These are phyloP conservation scores for Umbelopsis ramanniana DNA, from an alignment of 192 early-diverging fungal genomes.

Conservation along the genomic window DNA sequence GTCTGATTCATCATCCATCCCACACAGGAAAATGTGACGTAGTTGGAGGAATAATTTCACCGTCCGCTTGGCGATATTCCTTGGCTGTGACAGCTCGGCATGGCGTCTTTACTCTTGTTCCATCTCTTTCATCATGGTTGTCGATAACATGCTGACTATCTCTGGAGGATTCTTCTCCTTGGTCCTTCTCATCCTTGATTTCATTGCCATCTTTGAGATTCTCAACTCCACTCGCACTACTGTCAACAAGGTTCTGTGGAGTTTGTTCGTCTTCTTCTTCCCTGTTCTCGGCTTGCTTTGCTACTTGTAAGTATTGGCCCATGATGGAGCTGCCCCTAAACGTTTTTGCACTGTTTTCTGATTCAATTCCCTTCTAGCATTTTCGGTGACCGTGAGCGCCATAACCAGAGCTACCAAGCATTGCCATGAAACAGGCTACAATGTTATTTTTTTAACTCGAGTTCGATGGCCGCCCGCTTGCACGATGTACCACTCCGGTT, in stretches of 20 bases:
- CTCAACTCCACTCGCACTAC: slow-evolving; percentile 52
- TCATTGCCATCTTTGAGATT: slow-evolving; percentile 63
- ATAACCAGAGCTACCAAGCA: slow-evolving; percentile 5
- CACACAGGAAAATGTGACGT: neutral
- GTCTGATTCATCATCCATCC: neutral
- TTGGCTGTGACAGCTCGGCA: slow-evolving; percentile 3
- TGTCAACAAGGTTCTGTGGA: slow-evolving; percentile 58
- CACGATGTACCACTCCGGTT: neutral
- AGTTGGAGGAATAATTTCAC: neutral
- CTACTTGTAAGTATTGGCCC: slow-evolving; percentile 59
- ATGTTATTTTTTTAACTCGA: neutral
- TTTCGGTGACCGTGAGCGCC: slow-evolving; percentile 6
- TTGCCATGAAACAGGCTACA: neutral
- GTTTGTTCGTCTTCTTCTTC: slow-evolving; percentile 64
- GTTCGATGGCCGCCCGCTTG: neutral
- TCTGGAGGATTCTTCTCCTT: slow-evolving; percentile 41
- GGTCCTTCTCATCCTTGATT: slow-evolving; percentile 57
- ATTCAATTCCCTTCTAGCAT: neutral
- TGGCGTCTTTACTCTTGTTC: neutral
- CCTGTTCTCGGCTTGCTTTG: slow-evolving; percentile 58
- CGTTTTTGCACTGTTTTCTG: neutral
- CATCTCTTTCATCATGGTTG: neutral
- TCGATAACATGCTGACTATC: slow-evolving; percentile 38
- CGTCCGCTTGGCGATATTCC: slow-evolving; percentile 18
- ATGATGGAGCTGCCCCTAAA: too few species aligned